Evolutionary conservation across 768 basidiomycete species (phyloP).

Genomic region (Leccinellum rugosiceps): DNA sequence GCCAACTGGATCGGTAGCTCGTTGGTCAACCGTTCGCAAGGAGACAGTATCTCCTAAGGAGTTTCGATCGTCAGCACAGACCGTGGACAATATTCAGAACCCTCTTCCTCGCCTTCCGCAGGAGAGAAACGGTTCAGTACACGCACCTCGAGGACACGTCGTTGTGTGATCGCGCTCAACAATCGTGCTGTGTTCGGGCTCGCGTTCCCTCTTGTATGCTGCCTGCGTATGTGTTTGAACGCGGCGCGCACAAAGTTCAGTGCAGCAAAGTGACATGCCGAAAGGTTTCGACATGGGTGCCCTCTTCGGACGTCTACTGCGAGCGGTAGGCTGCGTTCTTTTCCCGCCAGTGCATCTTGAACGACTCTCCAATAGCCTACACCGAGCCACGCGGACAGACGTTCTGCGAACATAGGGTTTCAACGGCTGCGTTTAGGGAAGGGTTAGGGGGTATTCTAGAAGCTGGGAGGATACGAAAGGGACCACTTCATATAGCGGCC

Average conservation of each 20-base stretch:
- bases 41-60: conserved; percentile 47
- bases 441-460: neutral
- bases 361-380: conserved; percentile 6
- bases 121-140: neutral
- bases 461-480: neutral
- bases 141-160: conserved; percentile 21
- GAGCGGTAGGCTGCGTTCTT: conserved; percentile 43
- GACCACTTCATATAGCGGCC: conserved; percentile 19
- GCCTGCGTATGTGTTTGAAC: conserved; percentile 26
- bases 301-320: conserved; percentile 46
- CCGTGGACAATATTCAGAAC: neutral
- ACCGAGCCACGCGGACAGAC: conserved; percentile 12
- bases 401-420: conserved; percentile 14
- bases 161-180: conserved; percentile 12
- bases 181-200: conserved; percentile 5
- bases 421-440: neutral
- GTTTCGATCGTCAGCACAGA: neutral
- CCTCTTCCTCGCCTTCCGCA: neutral
- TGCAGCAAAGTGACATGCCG: conserved; percentile 61
- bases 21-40: conserved; percentile 49
- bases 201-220: conserved; percentile 1
- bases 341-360: conserved; percentile 28
- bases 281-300: conserved; percentile 26
- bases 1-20: conserved; percentile 47
- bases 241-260: conserved; percentile 56